Percentiles rank a stretch among this genome's conserved stretches.
These are phyloP conservation scores for Aquilaria yunnanensis DNA, from an alignment of 345 rosid species.

Conservation along the genomic window DNA sequence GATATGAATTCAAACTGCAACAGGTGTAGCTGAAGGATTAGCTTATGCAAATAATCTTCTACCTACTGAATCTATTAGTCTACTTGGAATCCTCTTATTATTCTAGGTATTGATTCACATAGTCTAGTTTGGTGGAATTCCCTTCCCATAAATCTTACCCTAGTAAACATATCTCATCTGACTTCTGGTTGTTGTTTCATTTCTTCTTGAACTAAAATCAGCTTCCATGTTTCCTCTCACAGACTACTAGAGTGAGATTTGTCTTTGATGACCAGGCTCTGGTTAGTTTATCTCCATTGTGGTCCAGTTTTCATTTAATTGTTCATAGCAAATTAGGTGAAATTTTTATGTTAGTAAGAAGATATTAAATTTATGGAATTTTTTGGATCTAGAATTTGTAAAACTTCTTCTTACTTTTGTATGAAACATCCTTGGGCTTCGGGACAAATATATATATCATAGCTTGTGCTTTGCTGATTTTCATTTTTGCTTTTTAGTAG, in stretches of 20 bases:
- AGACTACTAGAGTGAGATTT: constrained; percentile 74
- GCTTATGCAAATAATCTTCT: constrained; percentile 52
- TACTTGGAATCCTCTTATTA: constrained; percentile 62
- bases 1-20: neutral
- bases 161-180: neutral
- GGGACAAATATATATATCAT: too few relatives aligned
- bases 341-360: too few relatives aligned
- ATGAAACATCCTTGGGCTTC: too few relatives aligned
- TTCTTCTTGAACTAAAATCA: neutral
- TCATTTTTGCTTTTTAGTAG: too few relatives aligned
- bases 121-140: neutral
- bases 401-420: too few relatives aligned
- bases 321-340: too few relatives aligned
- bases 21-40: constrained; percentile 63
- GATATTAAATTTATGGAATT: too few relatives aligned
- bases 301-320: too few relatives aligned
- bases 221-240: constrained; percentile 25
- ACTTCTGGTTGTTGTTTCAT: neutral
- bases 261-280: constrained; percentile 62
- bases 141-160: neutral
- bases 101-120: constrained; percentile 39
- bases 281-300: constrained; percentile 30
- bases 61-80: constrained; percentile 61
- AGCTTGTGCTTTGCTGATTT: too few relatives aligned
- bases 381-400: too few relatives aligned